phyloP scores from a whole-genome alignment of 1,284 basidiomycete species.

The Heterobasidion occidentale region DNA sequence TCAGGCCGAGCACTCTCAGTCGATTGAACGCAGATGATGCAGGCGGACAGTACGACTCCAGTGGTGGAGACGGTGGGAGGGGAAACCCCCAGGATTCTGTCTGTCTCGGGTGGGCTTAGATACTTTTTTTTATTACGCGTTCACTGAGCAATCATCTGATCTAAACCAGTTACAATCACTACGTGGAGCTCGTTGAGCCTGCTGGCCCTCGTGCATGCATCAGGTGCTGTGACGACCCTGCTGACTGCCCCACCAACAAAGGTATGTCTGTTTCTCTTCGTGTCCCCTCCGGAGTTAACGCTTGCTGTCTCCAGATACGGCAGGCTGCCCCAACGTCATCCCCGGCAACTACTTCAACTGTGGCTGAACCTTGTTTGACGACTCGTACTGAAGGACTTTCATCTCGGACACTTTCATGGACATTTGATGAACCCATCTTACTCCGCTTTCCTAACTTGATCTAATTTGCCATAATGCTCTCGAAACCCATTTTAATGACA shows the following conservation, averaged over 20 bases:
- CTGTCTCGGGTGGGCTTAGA: conserved; percentile 31
- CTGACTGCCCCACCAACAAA: conserved; percentile 35
- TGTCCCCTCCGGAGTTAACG: not conserved
- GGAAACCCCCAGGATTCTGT: conserved; percentile 40
- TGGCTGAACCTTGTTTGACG: conserved; percentile 8
- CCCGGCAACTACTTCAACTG: conserved; percentile 30
- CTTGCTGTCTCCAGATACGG: conserved; percentile 19
- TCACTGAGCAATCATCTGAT: too few relatives aligned
- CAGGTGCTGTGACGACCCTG: conserved; percentile 39
- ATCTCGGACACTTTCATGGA: not conserved
- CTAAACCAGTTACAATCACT: conserved; percentile 34
- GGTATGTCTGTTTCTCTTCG: conserved; percentile 18
- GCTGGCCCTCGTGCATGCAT: conserved; percentile 36
- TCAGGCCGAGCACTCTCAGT: conserved; percentile 28
- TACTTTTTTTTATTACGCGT: too few relatives aligned
- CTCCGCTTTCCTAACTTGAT: too few relatives aligned
- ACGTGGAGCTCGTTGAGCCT: conserved; percentile 44
- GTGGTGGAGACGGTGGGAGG: conserved; percentile 32
- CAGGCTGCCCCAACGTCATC: conserved; percentile 31
- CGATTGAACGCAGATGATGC: conserved; percentile 34
- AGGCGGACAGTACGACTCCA: conserved; percentile 47
- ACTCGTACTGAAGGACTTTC: not conserved
- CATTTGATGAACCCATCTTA: not conserved
- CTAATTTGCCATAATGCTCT: too few relatives aligned
- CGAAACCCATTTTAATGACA: not conserved